A percentile compares a stretch with the other conserved stretches of the same genome.
Conservation (phyloP, 2,329 filamentous ascomycete species). For the Ceratocystis ficicola region DNA sequence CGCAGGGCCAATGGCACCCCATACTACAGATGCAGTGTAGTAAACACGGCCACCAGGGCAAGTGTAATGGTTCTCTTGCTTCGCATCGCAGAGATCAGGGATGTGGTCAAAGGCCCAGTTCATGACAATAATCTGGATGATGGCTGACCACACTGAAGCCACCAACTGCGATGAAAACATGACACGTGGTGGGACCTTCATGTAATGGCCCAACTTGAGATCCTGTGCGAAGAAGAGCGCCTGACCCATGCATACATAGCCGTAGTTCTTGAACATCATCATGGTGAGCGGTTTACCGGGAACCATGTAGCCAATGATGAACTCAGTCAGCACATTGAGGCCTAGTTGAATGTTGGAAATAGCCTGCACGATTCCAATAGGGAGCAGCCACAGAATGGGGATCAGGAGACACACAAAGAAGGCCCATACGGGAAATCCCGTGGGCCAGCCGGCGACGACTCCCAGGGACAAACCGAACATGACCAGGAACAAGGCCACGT, state of each 20-base stretch:
- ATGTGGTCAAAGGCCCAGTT: conserved; percentile 55
- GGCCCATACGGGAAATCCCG: conserved; percentile 46
- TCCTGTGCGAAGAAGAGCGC: conserved; percentile 54
- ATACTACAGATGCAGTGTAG: conserved; percentile 59
- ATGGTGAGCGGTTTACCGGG: conserved; percentile 58
- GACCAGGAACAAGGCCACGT: conserved; percentile 39
- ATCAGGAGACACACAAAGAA: conserved; percentile 46
- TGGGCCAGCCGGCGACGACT: conserved; percentile 44
- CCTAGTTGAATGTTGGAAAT: conserved; percentile 52
- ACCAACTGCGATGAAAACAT: conserved; percentile 50
- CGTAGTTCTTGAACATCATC: conserved; percentile 70
- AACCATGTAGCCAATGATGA: conserved; percentile 60
- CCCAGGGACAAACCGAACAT: conserved; percentile 45
- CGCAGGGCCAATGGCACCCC: conserved; percentile 59
- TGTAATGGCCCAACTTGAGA: conserved; percentile 57
- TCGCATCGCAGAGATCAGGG: conserved; percentile 44
- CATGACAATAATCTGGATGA: conserved; percentile 52
- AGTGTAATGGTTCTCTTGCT: conserved; percentile 45
- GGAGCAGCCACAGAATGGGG: conserved; percentile 47
- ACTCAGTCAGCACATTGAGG: conserved; percentile 61
- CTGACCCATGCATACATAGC: conserved; percentile 56
- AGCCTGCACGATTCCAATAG: conserved; percentile 49
- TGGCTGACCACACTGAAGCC: conserved; percentile 48
- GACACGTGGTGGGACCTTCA: conserved; percentile 50
- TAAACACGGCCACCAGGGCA: conserved; percentile 44